These are phyloP conservation scores for Schizophyllum commune DNA, from an alignment of 1,284 basidiomycete species.

Conservation along the genomic window DNA sequence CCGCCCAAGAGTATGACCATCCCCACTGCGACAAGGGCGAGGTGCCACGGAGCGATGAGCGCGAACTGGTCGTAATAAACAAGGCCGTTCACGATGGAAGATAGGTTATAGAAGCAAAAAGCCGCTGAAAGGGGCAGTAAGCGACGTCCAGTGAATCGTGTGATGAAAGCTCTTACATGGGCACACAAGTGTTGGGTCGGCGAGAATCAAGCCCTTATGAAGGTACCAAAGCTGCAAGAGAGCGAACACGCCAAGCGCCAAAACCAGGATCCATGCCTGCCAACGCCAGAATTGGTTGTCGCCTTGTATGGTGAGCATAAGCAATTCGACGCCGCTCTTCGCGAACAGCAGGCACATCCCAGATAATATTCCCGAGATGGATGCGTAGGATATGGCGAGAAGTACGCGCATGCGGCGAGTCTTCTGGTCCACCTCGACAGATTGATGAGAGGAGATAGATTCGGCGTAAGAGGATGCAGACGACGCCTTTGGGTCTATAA, in stretches of 20 bases:
- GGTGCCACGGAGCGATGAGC: conserved; percentile 60
- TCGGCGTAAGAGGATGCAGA: conserved; percentile 17
- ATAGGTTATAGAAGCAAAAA: conserved; percentile 94
- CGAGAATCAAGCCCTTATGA: conserved; percentile 81
- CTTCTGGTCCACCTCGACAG: conserved; percentile 13
- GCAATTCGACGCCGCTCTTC: conserved; percentile 88
- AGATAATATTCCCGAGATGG: conserved; percentile 85
- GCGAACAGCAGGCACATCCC: conserved; percentile 93
- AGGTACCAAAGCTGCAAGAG: conserved; percentile 86
- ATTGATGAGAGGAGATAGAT: conserved; percentile 13
- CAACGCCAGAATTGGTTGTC: conserved; percentile 85
- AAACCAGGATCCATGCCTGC: conserved; percentile 76
- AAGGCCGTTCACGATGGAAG: conserved; percentile 82
- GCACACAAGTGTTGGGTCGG: conserved; percentile 86
- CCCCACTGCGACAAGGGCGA: conserved; percentile 72
- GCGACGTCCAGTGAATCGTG: background rate
- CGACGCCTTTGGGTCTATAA: conserved; percentile 42
- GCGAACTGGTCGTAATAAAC: conserved; percentile 90
- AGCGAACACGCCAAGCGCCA: conserved; percentile 65
- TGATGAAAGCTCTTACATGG: conserved; percentile 72
- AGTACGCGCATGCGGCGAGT: conserved; percentile 49
- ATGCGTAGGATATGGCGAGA: conserved; percentile 83
- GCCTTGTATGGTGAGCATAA: conserved; percentile 74
- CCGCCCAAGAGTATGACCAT: conserved; percentile 78
- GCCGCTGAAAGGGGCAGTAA: conserved; percentile 47